phyloP scores from a whole-genome alignment of 2,329 filamentous ascomycete genomes.

The Trichoderma harzianum region DNA sequence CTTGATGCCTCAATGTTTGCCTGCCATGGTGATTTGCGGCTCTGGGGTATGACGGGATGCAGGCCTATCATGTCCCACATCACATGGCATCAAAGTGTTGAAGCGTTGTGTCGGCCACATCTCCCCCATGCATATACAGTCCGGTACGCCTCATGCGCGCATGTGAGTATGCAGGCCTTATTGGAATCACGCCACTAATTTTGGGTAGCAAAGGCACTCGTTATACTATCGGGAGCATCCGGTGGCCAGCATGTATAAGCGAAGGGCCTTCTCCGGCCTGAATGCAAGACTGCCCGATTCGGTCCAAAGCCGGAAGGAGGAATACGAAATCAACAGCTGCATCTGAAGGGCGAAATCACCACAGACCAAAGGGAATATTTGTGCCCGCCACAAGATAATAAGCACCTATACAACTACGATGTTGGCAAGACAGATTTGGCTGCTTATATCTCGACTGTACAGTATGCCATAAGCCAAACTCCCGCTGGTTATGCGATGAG shows the following conservation, averaged over 20 bases:
- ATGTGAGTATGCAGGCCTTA: not conserved
- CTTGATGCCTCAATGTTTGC: not conserved
- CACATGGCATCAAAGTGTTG: not conserved
- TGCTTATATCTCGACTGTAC: not conserved
- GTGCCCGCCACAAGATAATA: not conserved
- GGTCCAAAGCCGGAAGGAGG: not conserved
- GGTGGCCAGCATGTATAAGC: not conserved
- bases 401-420: not conserved
- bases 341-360: not conserved
- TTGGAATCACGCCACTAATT: not conserved
- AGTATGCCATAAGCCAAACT: not conserved
- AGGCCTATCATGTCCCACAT: not conserved
- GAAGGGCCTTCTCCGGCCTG: conserved; percentile 1
- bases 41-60: not conserved
- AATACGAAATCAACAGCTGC: not conserved
- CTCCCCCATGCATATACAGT: not conserved
- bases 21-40: not conserved
- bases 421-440: not conserved
- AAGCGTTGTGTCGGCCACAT: not conserved
- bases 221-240: not conserved
- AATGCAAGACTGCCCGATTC: conserved; percentile 3
- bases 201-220: not conserved
- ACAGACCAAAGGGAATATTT: not conserved
- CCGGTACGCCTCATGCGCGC: not conserved
- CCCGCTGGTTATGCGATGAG: not conserved